A percentile compares a stretch with the other conserved stretches of the same genome.
phyloP scores from a whole-genome alignment of 2,329 filamentous ascomycete genomes.

The Fusarium pilosicola region DNA sequence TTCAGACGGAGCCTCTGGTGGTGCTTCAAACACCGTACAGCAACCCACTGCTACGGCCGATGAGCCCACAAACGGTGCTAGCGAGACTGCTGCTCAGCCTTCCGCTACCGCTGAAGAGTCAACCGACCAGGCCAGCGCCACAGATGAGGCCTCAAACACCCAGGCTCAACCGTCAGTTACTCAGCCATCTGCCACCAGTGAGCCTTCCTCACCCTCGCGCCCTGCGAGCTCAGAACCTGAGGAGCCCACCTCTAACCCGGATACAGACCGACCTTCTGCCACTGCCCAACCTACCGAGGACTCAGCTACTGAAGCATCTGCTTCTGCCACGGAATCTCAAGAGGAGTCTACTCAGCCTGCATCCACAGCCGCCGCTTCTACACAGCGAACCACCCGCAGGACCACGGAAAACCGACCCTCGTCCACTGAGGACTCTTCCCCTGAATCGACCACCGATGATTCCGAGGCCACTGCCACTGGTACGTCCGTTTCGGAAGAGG shows the following conservation, averaged over 20 bases:
- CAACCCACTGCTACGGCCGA: conserved; percentile 23
- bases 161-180: conserved; percentile 21
- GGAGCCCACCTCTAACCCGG: conserved; percentile 40
- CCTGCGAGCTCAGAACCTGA: conserved; percentile 32
- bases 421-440: conserved; percentile 24
- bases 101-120: conserved; percentile 17
- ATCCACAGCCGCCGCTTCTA: conserved; percentile 17
- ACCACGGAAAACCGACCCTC: conserved; percentile 19
- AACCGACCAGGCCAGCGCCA: conserved; percentile 18
- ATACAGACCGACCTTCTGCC: conserved; percentile 33
- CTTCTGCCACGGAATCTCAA: conserved; percentile 23
- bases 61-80: conserved; percentile 17
- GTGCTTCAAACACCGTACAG: conserved; percentile 13
- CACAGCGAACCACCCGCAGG: conserved; percentile 11
- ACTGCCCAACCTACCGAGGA: conserved; percentile 24
- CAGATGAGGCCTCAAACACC: conserved; percentile 15
- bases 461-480: conserved; percentile 45
- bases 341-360: conserved; percentile 26
- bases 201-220: conserved; percentile 36
- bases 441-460: conserved; percentile 35
- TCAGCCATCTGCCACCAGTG: conserved; percentile 34
- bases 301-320: conserved; percentile 23
- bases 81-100: conserved; percentile 12
- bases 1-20: conserved; percentile 21
- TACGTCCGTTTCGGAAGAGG: conserved; percentile 45